Conservation (phyloP, 1,284 basidiomycete genomes). For the Cryptococcus wingfieldii region DNA sequence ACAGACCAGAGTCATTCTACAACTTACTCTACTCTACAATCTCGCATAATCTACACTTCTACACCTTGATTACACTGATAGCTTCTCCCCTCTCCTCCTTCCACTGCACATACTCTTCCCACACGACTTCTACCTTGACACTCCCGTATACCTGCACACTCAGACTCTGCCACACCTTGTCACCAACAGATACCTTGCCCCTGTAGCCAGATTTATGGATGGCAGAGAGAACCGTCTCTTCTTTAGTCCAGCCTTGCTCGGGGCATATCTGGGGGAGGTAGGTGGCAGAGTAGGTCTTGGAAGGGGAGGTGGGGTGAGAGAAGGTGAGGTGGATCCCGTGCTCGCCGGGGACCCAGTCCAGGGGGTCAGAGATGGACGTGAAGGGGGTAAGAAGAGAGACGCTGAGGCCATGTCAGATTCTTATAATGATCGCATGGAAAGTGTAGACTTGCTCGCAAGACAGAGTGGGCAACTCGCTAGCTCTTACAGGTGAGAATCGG, state of each 20-base stretch:
- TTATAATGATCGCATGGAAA: neutral
- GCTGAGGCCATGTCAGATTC: constrained; percentile 49
- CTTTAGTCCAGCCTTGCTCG: constrained; percentile 89
- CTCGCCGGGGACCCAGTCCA: constrained; percentile 86
- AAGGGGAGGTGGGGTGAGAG: constrained; percentile 64
- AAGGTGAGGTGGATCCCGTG: constrained; percentile 92
- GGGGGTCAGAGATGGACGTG: constrained; percentile 74
- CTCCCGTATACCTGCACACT: constrained; percentile 82
- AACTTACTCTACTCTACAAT: too few relatives aligned
- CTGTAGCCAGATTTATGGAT: constrained; percentile 89
- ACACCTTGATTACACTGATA: neutral
- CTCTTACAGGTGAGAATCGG: constrained; percentile 62
- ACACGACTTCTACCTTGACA: constrained; percentile 64
- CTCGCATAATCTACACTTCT: too few relatives aligned
- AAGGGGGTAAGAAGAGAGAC: constrained; percentile 91
- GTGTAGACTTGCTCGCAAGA: constrained; percentile 72
- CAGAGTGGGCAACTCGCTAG: constrained; percentile 69
- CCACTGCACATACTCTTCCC: constrained; percentile 75
- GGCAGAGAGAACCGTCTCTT: constrained; percentile 82
- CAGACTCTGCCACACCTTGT: constrained; percentile 72
- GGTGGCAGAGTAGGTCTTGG: constrained; percentile 68
- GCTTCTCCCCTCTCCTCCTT: constrained; percentile 43
- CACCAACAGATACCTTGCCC: constrained; percentile 59
- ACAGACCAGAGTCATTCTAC: too few relatives aligned
- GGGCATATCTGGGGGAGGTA: constrained; percentile 92